Evolutionary conservation across 192 early-diverging fungal species (phyloP).

Genomic region (Coemansia reversa): DNA sequence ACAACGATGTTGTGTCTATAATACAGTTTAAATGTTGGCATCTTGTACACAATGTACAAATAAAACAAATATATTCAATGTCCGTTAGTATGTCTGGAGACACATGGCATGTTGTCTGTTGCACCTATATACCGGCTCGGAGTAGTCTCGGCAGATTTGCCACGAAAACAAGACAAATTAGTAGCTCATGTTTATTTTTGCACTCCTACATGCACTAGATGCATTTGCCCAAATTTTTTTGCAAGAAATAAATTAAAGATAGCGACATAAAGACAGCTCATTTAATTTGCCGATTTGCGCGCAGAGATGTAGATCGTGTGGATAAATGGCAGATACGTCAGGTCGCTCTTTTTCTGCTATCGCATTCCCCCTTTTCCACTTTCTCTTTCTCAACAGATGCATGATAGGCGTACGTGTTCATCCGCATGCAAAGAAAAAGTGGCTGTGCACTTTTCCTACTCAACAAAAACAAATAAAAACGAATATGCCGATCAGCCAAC

Average conservation of each 20-base stretch:
- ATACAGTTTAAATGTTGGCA: no score
- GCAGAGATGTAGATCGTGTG: not conserved
- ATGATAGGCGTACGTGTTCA: not conserved
- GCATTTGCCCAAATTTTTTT: not conserved
- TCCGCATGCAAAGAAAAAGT: not conserved
- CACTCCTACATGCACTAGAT: not conserved
- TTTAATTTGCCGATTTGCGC: not conserved
- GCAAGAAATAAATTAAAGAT: not conserved
- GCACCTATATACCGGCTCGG: not conserved
- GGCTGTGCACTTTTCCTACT: conserved; percentile 3
- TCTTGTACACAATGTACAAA: no score
- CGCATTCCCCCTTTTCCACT: not conserved
- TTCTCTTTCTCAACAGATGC: not conserved
- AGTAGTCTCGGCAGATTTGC: not conserved
- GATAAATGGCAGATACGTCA: not conserved
- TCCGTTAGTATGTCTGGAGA: no score
- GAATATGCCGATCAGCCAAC: not conserved
- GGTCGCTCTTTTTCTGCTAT: no score
- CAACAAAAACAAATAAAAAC: not conserved
- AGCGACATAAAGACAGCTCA: not conserved
- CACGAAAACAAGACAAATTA: not conserved
- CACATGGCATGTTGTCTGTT: not conserved
- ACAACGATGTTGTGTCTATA: no score
- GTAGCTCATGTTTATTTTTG: not conserved
- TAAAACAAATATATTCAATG: no score